phyloP scores from a whole-genome alignment of 768 basidiomycete genomes.

The Pholiota molesta region DNA sequence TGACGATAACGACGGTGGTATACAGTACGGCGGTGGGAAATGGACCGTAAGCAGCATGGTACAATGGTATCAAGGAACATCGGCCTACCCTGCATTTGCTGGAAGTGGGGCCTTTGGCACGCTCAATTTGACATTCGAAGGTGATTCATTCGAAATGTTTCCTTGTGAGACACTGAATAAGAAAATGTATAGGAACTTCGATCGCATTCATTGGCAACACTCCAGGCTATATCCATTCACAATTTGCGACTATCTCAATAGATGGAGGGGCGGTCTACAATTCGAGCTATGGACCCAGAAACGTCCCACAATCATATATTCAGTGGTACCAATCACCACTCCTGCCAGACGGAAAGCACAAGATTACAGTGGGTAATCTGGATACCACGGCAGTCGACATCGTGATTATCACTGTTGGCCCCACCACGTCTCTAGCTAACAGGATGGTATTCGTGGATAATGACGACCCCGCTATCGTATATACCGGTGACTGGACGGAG shows the following conservation, averaged over 20 bases:
- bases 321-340: slow-evolving; percentile 7
- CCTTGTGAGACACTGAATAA: too few species aligned
- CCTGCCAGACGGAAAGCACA: slow-evolving; percentile 24
- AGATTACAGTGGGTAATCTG: slow-evolving; percentile 24
- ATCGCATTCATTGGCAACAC: not conserved
- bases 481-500: slow-evolving; percentile 24
- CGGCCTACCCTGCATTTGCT: slow-evolving; percentile 5
- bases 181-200: not conserved
- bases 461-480: slow-evolving; percentile 23
- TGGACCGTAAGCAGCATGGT: slow-evolving; percentile 4
- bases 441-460: slow-evolving; percentile 30
- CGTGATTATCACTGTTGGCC: slow-evolving; percentile 25
- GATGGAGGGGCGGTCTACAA: not conserved
- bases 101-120: not conserved
- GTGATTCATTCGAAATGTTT: not conserved
- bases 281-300: not conserved
- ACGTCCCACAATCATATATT: not conserved
- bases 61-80: slow-evolving; percentile 13
- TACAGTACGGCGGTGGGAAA: slow-evolving; percentile 4
- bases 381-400: slow-evolving; percentile 28
- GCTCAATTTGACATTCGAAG: slow-evolving; percentile 14
- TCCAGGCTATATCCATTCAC: not conserved
- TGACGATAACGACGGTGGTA: slow-evolving; percentile 7
- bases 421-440: slow-evolving; percentile 23
- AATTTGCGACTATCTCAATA: not conserved